Percentiles rank a stretch among this genome's conserved stretches.
phyloP scores from a whole-genome alignment of 495 filamentous ascomycete genomes.

The Lophium mytilinum region DNA sequence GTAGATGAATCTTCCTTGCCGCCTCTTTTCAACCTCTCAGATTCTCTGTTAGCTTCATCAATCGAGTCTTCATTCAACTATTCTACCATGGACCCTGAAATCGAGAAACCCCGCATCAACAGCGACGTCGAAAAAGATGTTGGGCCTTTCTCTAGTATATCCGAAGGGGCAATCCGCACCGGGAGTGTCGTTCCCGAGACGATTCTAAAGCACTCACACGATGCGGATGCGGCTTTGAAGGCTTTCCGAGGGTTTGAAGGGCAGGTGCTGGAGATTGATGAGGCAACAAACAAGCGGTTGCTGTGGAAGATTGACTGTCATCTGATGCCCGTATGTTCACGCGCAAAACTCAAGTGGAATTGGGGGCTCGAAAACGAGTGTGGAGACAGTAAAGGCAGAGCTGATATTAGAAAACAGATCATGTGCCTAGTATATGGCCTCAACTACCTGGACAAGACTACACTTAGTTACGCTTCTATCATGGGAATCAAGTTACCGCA shows the following conservation, averaged over 20 bases:
- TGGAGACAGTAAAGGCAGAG: too few relatives aligned
- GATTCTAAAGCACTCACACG: constrained; percentile 45
- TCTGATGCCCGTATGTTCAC: constrained; percentile 29
- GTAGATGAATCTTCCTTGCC: too few relatives aligned
- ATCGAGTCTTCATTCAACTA: too few relatives aligned
- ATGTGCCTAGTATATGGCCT: constrained; percentile 36
- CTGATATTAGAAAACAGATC: constrained; percentile 14
- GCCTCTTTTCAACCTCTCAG: too few relatives aligned
- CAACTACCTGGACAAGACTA: constrained; percentile 52
- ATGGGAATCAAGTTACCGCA: constrained; percentile 36
- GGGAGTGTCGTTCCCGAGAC: constrained; percentile 31
- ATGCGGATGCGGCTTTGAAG: constrained; percentile 55
- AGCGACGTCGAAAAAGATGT: too few relatives aligned
- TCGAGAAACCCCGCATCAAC: too few relatives aligned
- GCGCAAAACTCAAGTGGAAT: too few relatives aligned
- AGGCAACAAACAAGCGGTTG: constrained; percentile 42
- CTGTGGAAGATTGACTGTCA: constrained; percentile 36
- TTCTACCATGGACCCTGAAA: too few relatives aligned
- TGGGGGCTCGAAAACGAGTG: too few relatives aligned
- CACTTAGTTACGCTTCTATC: constrained; percentile 45
- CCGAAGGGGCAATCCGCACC: constrained; percentile 15
- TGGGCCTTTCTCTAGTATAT: neutral
- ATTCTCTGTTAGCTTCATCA: too few relatives aligned
- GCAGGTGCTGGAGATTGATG: constrained; percentile 45
- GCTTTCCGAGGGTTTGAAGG: constrained; percentile 44